Percentiles rank a stretch among this genome's conserved stretches.
phyloP scores from a whole-genome alignment of 2,329 filamentous ascomycete genomes.

The Cercospora sp. region DNA sequence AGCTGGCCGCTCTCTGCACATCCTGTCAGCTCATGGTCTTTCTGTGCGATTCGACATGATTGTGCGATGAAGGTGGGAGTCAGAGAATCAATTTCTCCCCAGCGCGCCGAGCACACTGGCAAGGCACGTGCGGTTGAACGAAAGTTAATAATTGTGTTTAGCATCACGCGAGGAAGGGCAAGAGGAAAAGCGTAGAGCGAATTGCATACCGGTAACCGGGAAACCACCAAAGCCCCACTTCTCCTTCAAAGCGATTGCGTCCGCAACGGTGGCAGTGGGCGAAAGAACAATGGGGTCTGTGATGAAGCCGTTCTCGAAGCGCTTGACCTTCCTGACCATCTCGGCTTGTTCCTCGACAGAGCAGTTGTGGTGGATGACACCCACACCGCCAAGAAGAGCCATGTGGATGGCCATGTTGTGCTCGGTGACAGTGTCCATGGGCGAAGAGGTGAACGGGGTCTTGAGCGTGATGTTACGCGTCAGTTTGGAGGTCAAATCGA shows the following conservation, averaged over 20 bases:
- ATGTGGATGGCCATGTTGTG: conserved; percentile 99
- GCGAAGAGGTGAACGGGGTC: conserved; percentile 94
- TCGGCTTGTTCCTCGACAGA: conserved; percentile 95
- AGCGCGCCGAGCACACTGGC: conserved; percentile 37
- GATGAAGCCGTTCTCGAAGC: conserved; percentile 99
- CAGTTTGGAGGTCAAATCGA: conserved; percentile 83
- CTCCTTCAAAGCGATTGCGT: conserved; percentile 90
- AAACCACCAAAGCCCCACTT: conserved; percentile 99
- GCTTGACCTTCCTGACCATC: conserved; percentile 99
- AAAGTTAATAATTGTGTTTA: conserved; percentile 87
- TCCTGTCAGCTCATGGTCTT: conserved; percentile 13
- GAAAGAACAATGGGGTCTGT: conserved; percentile 90
- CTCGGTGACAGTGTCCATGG: conserved; percentile 99
- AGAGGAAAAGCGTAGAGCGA: conserved; percentile 21
- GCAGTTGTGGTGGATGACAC: conserved; percentile 99
- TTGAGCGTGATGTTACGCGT: conserved; percentile 96
- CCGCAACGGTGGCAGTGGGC: conserved; percentile 81
- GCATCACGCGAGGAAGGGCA: conserved; percentile 66
- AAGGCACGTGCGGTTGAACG: conserved; percentile 95
- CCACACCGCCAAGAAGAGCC: conserved; percentile 80
- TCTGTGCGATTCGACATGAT: not conserved
- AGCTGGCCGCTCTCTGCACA: conserved; percentile 83
- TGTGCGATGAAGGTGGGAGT: conserved; percentile 17
- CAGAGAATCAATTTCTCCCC: conserved; percentile 40
- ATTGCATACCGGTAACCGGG: conserved; percentile 89